Evolutionary conservation across 202 grass and related monocot genomes (phyloP), one percentile per base, ranked within the genome.

Genomic region (Elaeis oleifera): DNA sequence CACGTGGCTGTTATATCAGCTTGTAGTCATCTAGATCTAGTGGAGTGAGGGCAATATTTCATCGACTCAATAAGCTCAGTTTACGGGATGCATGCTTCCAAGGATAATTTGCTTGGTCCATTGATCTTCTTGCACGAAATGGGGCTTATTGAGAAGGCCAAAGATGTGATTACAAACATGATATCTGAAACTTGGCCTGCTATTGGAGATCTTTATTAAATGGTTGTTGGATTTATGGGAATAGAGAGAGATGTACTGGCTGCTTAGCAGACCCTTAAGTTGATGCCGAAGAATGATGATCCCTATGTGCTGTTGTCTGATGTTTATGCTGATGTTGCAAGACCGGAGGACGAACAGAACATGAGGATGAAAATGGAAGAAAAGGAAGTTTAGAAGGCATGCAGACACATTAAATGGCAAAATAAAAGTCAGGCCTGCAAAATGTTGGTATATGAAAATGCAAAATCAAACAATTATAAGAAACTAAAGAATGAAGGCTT

Each of bases 201-300:
- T 23, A 75, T 80, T 90, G 86, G 86, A 79, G 79, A 70, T 69
- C 75, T 19, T 69, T 85, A 28, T 60, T 82, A 78, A 81, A 74
- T 16, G 86, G 78, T 13, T 85, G 87, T 31, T 68, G 79, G 18
- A 83, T 76, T 67, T 72, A 89, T 16, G 72, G 67, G 55, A 67
- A 74, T 29, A 74, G 67, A 56, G 59, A 80, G 26, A 67, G 77
- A 71, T 11, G 69, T 74, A 67, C 13, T 84, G 55, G 77, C 85
- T 23, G 72, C 72, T 55, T 28, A 77, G n/a, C 60, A 67, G 31
- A 61, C 84, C 63, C 64, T 80, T 26, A 57, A 73, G 53, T 59
- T 70, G 51, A 22, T 31, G 24, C 75, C 75, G 5, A 53, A 59
- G 53, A 76, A 63, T 17, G 69, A 76, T 24, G 77, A 72, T 56